Evolutionary conservation across 2,329 filamentous ascomycete species (phyloP), one percentile per base, ranked within the genome.

Genomic region (Fusarium sp.): DNA sequence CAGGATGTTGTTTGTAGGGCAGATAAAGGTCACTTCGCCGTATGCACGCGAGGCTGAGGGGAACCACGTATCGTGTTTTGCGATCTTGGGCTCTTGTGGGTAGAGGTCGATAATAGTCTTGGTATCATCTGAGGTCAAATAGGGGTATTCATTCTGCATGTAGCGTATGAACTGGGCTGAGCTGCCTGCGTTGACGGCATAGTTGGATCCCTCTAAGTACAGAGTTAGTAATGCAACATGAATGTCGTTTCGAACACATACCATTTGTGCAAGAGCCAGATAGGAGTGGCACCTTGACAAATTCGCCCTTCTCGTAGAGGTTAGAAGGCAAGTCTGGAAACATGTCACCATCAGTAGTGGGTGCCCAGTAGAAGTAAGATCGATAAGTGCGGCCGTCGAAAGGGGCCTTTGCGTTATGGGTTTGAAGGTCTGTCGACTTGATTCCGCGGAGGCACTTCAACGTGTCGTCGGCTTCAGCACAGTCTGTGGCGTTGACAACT

Each of bases 341-440:
- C 15, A 88, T 75, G 10, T 83, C 82, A 13, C 85, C 87, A 63
- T 89, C 87, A 11, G 88, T 78, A 55, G 84, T 86, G 0, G 87
- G 87, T 6, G 85, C 83, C 85, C 85, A 89, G 79, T 87, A 88
- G 74, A 87, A 89, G 1, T 83, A 77, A 1, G 86, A 82, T 5
- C 72, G 63, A 14, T 69, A 75, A 6, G 75, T 68, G 8, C 82
- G 79, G 6, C 83, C 83, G 0, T 83, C 82, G 41, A 87, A 87
- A 4, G 83, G 76, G 4, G 78, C 81, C 14, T 82, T 81, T 22
- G 77, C 63, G 74, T 87, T 88, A 62, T 80, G 81, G 17, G 71
- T 70, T 75, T 88, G 85, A 8, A 88, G 77, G 1, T 73, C 62
- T n/a, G 70, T 61, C 1, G 76, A 80, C 66, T 80, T 77, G 47